Percentiles rank a stretch among this genome's conserved stretches.
These are phyloP conservation scores for Eucalyptus caleyi DNA, from an alignment of 345 rosid genomes.

Conservation along the genomic window DNA sequence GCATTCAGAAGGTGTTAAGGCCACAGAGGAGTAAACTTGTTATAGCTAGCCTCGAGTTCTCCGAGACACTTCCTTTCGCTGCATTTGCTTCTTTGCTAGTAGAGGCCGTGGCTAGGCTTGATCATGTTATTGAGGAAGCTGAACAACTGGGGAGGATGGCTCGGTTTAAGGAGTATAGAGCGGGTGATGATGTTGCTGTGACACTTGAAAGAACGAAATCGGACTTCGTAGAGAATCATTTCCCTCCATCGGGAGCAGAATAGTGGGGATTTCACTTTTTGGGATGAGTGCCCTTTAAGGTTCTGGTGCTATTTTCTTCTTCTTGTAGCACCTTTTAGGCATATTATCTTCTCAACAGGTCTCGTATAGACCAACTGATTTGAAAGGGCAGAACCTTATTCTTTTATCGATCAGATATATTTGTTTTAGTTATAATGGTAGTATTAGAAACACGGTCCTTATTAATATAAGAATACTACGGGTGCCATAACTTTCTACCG, in stretches of 20 bases:
- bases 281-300: not conserved
- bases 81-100: slow-evolving; percentile 75
- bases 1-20: slow-evolving; percentile 41
- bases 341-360: not conserved
- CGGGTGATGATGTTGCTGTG: not conserved
- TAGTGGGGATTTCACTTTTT: not conserved
- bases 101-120: slow-evolving; percentile 74
- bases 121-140: slow-evolving; percentile 61
- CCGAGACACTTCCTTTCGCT: slow-evolving; percentile 82
- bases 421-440: not conserved
- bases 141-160: slow-evolving; percentile 65
- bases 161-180: slow-evolving; percentile 46
- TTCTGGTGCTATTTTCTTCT: not conserved
- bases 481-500: not conserved
- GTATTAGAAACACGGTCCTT: not conserved
- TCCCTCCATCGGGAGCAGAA: not conserved
- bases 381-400: not conserved
- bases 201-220: not conserved
- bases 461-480: not conserved
- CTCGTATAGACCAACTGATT: not conserved
- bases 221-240: not conserved
- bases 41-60: slow-evolving; percentile 52
- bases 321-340: not conserved
- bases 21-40: slow-evolving; percentile 63
- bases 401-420: not conserved